Percentiles rank a stretch among this genome's conserved stretches.
Evolutionary conservation across 306 rosid genomes (phyloP).

Genomic region (Glycyrrhiza uralensis): DNA sequence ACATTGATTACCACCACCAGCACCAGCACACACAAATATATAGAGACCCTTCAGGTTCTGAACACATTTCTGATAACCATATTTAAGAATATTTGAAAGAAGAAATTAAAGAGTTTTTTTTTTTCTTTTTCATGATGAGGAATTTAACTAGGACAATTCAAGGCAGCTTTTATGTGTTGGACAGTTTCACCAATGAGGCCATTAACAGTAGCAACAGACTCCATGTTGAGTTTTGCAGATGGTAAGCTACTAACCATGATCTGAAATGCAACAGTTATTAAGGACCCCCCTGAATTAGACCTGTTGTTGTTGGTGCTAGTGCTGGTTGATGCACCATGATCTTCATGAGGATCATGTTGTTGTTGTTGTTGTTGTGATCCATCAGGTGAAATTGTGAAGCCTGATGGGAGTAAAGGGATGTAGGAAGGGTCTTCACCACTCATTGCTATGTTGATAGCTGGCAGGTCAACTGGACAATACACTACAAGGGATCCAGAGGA

Average conservation of each 20-base stretch:
- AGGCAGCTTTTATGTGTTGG: constrained; percentile 82
- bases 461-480: constrained; percentile 80
- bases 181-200: constrained; percentile 76
- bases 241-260: constrained; percentile 83
- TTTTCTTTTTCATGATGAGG: constrained; percentile 39
- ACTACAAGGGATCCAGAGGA: constrained; percentile 83
- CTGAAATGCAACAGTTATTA: constrained; percentile 81
- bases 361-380: constrained; percentile 20
- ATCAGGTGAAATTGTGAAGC: constrained; percentile 71
- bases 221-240: constrained; percentile 76
- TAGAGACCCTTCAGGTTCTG: constrained; percentile 24
- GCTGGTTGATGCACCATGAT: constrained; percentile 63
- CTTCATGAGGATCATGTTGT: constrained; percentile 28
- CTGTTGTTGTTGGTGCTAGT: no score
- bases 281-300: constrained; percentile 59
- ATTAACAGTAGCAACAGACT: constrained; percentile 84
- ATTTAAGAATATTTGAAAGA: constrained; percentile 37
- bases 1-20: constrained; percentile 51
- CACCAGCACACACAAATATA: no score
- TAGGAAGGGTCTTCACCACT: constrained; percentile 88
- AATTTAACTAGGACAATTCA: constrained; percentile 78
- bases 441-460: constrained; percentile 82
- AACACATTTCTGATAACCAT: constrained; percentile 44
- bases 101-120: neutral
- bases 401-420: constrained; percentile 85